Conservation (phyloP, 495 filamentous ascomycete genomes). For the Elaphomyces granulatus region DNA sequence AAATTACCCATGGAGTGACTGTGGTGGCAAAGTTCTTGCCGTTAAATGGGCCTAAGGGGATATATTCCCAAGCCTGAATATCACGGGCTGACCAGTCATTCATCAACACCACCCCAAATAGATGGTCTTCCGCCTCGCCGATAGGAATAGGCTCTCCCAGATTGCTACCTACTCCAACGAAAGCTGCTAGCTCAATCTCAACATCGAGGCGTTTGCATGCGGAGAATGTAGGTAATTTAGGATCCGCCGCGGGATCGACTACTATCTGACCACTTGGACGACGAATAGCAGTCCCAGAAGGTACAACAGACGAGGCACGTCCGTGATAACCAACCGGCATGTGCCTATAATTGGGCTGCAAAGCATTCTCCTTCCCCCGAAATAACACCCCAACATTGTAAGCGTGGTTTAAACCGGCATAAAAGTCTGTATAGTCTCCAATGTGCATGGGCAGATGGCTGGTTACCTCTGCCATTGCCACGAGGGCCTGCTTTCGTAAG, state of each 20-base stretch:
- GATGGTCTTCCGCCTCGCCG: slow-evolving; percentile 52
- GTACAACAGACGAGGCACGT: slow-evolving; percentile 61
- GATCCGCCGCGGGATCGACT: slow-evolving; percentile 44
- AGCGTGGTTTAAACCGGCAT: slow-evolving; percentile 82
- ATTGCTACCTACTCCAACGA: slow-evolving; percentile 52
- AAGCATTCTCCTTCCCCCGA: slow-evolving; percentile 62
- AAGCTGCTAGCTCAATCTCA: slow-evolving; percentile 78
- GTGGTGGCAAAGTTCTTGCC: slow-evolving; percentile 88
- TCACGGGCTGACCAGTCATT: slow-evolving; percentile 94
- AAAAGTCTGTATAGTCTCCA: slow-evolving; percentile 97
- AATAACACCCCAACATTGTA: slow-evolving; percentile 69
- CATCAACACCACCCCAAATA: slow-evolving; percentile 81
- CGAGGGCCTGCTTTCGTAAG: slow-evolving; percentile 38
- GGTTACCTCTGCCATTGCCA: slow-evolving; percentile 43
- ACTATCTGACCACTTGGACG: slow-evolving; percentile 77
- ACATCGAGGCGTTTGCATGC: slow-evolving; percentile 61
- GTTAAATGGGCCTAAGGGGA: slow-evolving; percentile 77
- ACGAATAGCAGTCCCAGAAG: slow-evolving; percentile 59
- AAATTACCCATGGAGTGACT: slow-evolving; percentile 79
- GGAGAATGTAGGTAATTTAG: slow-evolving; percentile 46
- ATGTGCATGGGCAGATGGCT: slow-evolving; percentile 77
- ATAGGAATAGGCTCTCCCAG: slow-evolving; percentile 51
- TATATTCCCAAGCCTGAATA: slow-evolving; percentile 83
- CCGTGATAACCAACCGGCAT: slow-evolving; percentile 86
- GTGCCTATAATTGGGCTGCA: slow-evolving; percentile 84